Evolutionary conservation across 176 grass and related monocot species (phyloP).

Genomic region (Oryza glumipatula): DNA sequence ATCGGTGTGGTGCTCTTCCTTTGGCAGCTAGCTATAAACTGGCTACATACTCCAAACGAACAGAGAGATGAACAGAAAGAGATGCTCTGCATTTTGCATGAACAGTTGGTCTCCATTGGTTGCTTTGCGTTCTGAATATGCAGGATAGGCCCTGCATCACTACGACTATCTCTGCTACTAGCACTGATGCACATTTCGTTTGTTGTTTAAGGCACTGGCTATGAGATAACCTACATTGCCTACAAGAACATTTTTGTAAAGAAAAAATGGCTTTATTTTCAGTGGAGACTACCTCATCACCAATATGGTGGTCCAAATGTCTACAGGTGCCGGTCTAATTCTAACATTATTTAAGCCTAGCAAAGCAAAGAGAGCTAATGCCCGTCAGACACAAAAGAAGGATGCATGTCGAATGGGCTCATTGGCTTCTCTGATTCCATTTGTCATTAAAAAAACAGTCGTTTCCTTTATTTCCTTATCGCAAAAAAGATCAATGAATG

Average conservation of each 20-base stretch:
- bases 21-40: slow-evolving; percentile 29
- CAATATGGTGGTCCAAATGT: slow-evolving; percentile 24
- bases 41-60: neutral
- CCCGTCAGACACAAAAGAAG: slow-evolving; percentile 37
- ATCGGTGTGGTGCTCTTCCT: slow-evolving; percentile 43
- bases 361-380: slow-evolving; percentile 23
- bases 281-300: slow-evolving; percentile 34
- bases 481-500: slow-evolving; percentile 29
- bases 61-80: neutral
- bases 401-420: neutral
- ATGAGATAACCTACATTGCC: slow-evolving; percentile 34
- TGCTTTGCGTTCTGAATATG: slow-evolving; percentile 25
- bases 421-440: slow-evolving; percentile 38
- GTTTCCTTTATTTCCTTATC: slow-evolving; percentile 46
- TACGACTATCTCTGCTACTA: neutral
- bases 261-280: neutral
- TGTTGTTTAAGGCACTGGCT: slow-evolving; percentile 2
- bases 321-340: slow-evolving; percentile 21
- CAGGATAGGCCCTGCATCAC: neutral
- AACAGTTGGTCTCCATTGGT: slow-evolving; percentile 11
- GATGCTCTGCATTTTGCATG: neutral
- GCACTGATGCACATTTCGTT: too few relatives aligned
- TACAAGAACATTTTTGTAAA: neutral
- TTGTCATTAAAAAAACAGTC: slow-evolving; percentile 16
- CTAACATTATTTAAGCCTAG: slow-evolving; percentile 36